A percentile compares a stretch with the other conserved stretches of the same genome.
These are phyloP conservation scores for Citrullus amarus DNA, from an alignment of 306 rosid genomes.

Conservation along the genomic window DNA sequence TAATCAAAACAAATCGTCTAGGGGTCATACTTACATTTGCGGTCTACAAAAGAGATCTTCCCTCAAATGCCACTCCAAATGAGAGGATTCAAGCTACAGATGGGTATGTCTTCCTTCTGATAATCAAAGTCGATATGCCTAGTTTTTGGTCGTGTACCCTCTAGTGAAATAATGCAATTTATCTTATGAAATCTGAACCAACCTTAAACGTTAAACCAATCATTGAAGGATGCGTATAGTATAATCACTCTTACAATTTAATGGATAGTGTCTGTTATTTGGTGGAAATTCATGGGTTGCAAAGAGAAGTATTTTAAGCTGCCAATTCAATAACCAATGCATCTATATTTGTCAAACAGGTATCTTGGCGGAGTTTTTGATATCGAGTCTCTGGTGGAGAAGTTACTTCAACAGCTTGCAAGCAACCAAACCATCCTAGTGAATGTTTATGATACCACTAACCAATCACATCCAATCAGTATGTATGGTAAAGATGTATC, in stretches of 20 bases:
- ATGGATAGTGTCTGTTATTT: not conserved
- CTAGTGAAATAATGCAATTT: not conserved
- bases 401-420: constrained; percentile 91
- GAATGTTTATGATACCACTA: constrained; percentile 83
- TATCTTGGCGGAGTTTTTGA: constrained; percentile 96
- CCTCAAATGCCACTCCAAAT: constrained; percentile 77
- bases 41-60: constrained; percentile 79
- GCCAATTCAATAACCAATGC: not conserved
- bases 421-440: constrained; percentile 93
- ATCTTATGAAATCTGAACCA: not conserved
- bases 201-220: not conserved
- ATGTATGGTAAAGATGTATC: constrained; percentile 83
- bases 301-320: not conserved
- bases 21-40: constrained; percentile 96
- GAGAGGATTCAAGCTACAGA: constrained; percentile 87
- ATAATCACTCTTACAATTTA: not conserved
- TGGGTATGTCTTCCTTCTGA: constrained; percentile 45
- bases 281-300: not conserved
- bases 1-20: constrained; percentile 76
- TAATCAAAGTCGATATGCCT: not conserved
- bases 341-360: constrained; percentile 29
- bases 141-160: not conserved
- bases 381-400: constrained; percentile 89
- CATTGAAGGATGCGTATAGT: not conserved
- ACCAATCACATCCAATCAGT: constrained; percentile 61